A percentile compares a stretch with the other conserved stretches of the same genome.
phyloP scores from a whole-genome alignment of 176 grass and related monocot species.

The Poa annua region DNA sequence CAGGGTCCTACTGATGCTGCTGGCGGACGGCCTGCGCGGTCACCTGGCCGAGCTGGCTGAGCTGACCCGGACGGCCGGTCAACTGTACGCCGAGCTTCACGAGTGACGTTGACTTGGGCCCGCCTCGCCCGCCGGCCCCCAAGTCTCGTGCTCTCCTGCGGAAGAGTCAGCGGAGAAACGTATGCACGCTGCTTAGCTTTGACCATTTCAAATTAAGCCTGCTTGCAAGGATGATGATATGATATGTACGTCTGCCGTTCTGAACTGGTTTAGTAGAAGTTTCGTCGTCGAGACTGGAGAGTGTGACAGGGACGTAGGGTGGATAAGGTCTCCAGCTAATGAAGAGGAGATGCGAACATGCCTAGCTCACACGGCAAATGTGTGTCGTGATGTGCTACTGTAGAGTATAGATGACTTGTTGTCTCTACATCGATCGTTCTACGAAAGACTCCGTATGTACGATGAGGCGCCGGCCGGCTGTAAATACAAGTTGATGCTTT shows the following conservation, averaged over 20 bases:
- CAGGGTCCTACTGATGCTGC: slow-evolving; percentile 53
- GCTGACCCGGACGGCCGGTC: slow-evolving; percentile 48
- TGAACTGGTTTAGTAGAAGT: neutral
- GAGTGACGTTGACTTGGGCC: slow-evolving; percentile 6
- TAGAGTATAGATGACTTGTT: slow-evolving; percentile 16
- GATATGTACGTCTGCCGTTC: neutral
- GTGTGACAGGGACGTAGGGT: neutral
- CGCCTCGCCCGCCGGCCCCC: neutral
- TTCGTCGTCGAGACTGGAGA: neutral
- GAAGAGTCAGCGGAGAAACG: slow-evolving; percentile 26
- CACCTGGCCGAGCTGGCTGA: slow-evolving; percentile 40
- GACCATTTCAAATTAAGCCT: slow-evolving; percentile 1
- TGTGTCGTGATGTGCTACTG: neutral
- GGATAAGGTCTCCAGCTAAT: neutral
- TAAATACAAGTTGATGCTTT: slow-evolving; percentile 1
- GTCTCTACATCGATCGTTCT: neutral
- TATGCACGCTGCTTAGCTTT: slow-evolving; percentile 18
- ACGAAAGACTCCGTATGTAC: neutral
- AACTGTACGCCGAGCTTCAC: slow-evolving; percentile 42
- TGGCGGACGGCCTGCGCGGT: slow-evolving; percentile 43
- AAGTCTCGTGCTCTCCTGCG: neutral
- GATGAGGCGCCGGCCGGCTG: neutral
- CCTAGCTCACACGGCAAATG: neutral
- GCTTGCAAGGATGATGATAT: neutral
- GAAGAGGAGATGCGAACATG: neutral